Conservation (phyloP, 768 basidiomycete genomes). For the Leccinum sublutescens region DNA sequence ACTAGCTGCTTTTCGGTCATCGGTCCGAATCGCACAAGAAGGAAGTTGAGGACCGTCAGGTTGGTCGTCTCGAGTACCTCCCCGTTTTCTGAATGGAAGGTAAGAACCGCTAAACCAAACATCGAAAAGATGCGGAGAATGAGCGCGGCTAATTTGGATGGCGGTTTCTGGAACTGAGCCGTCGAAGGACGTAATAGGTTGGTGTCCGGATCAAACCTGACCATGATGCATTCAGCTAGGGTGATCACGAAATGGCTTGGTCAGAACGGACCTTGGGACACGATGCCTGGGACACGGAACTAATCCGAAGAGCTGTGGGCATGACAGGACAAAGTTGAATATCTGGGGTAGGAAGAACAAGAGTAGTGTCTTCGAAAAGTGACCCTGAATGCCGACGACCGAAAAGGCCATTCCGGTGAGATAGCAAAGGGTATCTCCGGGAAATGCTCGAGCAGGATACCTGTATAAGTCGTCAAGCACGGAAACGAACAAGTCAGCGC, state of each 20-base stretch:
- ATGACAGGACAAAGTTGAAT: constrained; percentile 94
- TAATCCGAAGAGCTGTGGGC: constrained; percentile 91
- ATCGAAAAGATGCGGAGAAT: constrained; percentile 58
- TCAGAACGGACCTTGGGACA: constrained; percentile 69
- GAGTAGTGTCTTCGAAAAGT: constrained; percentile 95
- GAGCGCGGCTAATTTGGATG: constrained; percentile 51
- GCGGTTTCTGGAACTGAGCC: constrained; percentile 56
- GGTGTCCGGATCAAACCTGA: constrained; percentile 71
- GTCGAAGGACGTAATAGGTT: constrained; percentile 79
- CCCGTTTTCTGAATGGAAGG: constrained; percentile 51
- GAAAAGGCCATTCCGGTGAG: constrained; percentile 98
- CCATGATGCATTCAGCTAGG: not conserved
- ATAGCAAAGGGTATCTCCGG: constrained; percentile 97
- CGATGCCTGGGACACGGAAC: constrained; percentile 95
- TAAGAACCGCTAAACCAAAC: constrained; percentile 68
- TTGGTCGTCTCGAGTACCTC: constrained; percentile 75
- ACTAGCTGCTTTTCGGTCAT: constrained; percentile 85
- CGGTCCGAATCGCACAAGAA: constrained; percentile 77
- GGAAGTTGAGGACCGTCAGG: constrained; percentile 85
- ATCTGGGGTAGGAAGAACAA: constrained; percentile 98
- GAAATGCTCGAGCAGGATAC: constrained; percentile 95
- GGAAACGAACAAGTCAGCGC: not conserved
- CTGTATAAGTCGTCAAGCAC: constrained; percentile 39
- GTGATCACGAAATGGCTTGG: not conserved
- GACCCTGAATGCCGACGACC: constrained; percentile 94